phyloP scores from a whole-genome alignment of 1,284 basidiomycete genomes.

The Tetrapyrgos nigripes region DNA sequence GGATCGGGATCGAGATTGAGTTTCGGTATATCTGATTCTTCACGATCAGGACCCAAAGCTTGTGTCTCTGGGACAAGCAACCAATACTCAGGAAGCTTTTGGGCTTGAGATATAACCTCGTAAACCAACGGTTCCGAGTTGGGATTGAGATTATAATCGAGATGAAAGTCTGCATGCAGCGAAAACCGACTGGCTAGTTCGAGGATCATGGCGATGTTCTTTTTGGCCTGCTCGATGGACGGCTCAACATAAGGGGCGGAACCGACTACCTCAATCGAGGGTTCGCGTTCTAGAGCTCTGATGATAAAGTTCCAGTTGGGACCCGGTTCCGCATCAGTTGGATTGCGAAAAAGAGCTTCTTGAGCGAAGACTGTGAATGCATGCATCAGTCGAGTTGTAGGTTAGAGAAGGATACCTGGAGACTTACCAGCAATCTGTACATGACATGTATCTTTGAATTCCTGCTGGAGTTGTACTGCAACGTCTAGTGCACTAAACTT shows the following conservation, averaged over 20 bases:
- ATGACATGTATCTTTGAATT: conserved; percentile 53
- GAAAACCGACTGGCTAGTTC: conserved; percentile 45
- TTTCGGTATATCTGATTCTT: conserved; percentile 2
- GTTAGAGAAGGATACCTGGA: not conserved
- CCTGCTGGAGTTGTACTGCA: conserved; percentile 52
- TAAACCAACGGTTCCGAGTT: conserved; percentile 58
- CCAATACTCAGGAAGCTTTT: conserved; percentile 19
- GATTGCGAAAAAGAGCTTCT: conserved; percentile 56
- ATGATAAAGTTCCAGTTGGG: conserved; percentile 52
- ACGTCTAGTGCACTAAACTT: conserved; percentile 55
- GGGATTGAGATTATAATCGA: conserved; percentile 67
- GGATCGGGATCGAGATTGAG: too few relatives aligned
- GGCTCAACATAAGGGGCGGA: conserved; percentile 72
- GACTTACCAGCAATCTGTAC: conserved; percentile 59
- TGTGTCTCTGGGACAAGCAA: conserved; percentile 22
- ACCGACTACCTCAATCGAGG: conserved; percentile 54
- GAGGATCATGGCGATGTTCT: conserved; percentile 61
- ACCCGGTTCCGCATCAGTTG: conserved; percentile 41
- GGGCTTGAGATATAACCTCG: conserved; percentile 52
- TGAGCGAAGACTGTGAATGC: conserved; percentile 62
- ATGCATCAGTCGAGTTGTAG: not conserved
- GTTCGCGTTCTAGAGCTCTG: conserved; percentile 41
- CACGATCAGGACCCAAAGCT: conserved; percentile 14
- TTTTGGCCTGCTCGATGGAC: conserved; percentile 49
- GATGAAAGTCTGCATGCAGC: conserved; percentile 65